Percentiles rank a stretch among this genome's conserved stretches.
These are phyloP conservation scores for Globisporangium megalacanthum DNA, from an alignment of 352 stramenopile species.

Conservation along the genomic window DNA sequence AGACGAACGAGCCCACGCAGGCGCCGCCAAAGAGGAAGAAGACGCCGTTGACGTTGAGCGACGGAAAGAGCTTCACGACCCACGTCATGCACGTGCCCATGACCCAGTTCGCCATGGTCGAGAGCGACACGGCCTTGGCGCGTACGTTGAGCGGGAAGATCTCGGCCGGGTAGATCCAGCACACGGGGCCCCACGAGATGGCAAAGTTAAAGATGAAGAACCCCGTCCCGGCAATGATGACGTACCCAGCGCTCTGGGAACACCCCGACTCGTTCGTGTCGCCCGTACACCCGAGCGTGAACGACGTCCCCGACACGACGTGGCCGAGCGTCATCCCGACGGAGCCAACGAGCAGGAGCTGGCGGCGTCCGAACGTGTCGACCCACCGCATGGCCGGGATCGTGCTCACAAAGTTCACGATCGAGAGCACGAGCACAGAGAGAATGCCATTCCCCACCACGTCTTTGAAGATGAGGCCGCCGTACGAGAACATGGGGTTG, in stretches of 20 bases:
- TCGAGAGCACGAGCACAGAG: constrained; percentile 10
- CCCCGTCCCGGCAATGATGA: constrained; percentile 18
- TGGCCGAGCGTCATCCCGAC: constrained; percentile 32
- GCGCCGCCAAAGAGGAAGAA: constrained; percentile 59
- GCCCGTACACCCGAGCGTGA: too few relatives aligned
- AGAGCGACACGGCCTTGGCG: constrained; percentile 43
- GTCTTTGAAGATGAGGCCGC: constrained; percentile 27
- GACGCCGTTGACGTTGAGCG: constrained; percentile 32
- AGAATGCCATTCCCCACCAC: constrained; percentile 26
- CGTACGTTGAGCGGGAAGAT: constrained; percentile 49
- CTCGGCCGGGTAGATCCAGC: constrained; percentile 56
- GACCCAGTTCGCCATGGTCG: constrained; percentile 33
- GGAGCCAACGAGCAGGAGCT: constrained; percentile 25
- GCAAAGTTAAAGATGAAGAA: constrained; percentile 53
- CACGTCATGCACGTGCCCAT: constrained; percentile 30
- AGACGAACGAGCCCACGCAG: too few relatives aligned
- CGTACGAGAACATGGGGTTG: constrained; percentile 33
- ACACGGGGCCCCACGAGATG: constrained; percentile 50
- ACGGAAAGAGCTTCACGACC: constrained; percentile 40
- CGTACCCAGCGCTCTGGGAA: constrained; percentile 19
- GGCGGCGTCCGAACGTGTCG: constrained; percentile 25
- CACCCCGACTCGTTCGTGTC: too few relatives aligned
- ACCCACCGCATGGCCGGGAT: constrained; percentile 36
- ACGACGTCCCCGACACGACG: too few relatives aligned
- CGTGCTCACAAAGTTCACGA: constrained; percentile 28